These are phyloP conservation scores for Sporisorium iseilematis-ciliati DNA, from an alignment of 1,284 basidiomycete species.

Conservation along the genomic window DNA sequence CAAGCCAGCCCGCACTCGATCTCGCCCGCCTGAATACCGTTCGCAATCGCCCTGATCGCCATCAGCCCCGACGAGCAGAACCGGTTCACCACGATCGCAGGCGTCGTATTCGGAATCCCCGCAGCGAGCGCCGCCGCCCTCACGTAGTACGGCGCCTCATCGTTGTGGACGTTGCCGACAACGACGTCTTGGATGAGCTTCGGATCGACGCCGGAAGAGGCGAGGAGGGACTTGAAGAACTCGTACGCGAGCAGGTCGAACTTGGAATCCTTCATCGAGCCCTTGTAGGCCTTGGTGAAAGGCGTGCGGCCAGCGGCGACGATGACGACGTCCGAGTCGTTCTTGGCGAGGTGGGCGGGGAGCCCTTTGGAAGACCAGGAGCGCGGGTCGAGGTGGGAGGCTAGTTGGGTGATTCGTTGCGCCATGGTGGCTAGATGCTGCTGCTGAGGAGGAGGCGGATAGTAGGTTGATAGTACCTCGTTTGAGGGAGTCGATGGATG, in stretches of 20 bases:
- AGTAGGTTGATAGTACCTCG: neutral
- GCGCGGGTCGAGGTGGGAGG: slow-evolving; percentile 64
- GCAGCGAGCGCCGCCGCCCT: slow-evolving; percentile 80
- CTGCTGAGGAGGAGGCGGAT: neutral
- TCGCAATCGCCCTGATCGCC: slow-evolving; percentile 83
- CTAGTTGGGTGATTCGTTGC: slow-evolving; percentile 58
- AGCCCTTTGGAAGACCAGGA: slow-evolving; percentile 62
- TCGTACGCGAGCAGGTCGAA: slow-evolving; percentile 48
- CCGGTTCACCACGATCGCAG: slow-evolving; percentile 74
- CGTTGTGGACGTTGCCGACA: slow-evolving; percentile 73
- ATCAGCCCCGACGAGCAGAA: slow-evolving; percentile 81
- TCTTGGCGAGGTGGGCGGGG: slow-evolving; percentile 54
- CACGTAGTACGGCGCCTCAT: slow-evolving; percentile 53
- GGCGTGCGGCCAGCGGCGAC: slow-evolving; percentile 85
- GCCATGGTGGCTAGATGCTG: slow-evolving; percentile 32
- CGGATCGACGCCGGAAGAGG: slow-evolving; percentile 78
- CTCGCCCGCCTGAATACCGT: slow-evolving; percentile 83
- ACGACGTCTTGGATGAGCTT: slow-evolving; percentile 81
- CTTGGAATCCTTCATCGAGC: slow-evolving; percentile 80
- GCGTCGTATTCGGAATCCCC: slow-evolving; percentile 82
- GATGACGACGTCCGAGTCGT: slow-evolving; percentile 74
- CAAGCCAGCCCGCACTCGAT: slow-evolving; percentile 86
- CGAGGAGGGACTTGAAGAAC: slow-evolving; percentile 74
- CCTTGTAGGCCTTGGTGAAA: slow-evolving; percentile 81
- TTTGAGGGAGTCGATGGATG: neutral